Evolutionary conservation across 371 early-diverging fungal genomes (phyloP), one percentile per base, ranked within the genome.

Genomic region (Mucor irregularis): DNA sequence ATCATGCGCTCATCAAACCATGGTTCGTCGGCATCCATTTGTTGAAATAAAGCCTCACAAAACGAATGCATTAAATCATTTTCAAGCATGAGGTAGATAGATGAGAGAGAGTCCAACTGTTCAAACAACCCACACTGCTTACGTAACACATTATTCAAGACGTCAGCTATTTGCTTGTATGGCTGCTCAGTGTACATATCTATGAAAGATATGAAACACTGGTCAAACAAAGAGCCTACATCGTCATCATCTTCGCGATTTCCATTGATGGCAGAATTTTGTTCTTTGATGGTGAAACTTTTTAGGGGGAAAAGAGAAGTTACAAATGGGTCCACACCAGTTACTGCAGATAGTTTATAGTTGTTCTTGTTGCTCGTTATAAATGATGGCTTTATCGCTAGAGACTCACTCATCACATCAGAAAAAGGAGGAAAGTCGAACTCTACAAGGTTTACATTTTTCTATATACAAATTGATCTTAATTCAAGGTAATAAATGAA

Each of bases 21-120:
- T 17, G 53, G 19, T 38, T 62, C 50, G 9, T 62, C 50, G n/a
- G 64, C 46, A 53, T 76, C 76, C 44, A 76, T 73, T 53, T 71
- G 62, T 2, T 22, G 21, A 56, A 74, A 77, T 7, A 72, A 14
- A 9, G 51, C 31, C 45, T 76, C 66, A 35, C 73, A 70, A 40
- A 76, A 76, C 3, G 62, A 54, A 50, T 78, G 72, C 78, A 74
- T 74, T n/a, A 70, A 10, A 25, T 72, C 68, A 17, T 61, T 66
- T 46, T 74, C 73, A 4, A 78, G 39, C 78, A 78, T 72, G 6
- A 78, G 38, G 49, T 70, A 78, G 2, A 78, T 47, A 1, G 69
- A 65, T 1, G 71, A 53, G 9, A 78, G 43, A n/a, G 52, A 53
- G 13, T 50, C 30, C 6, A 78, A 31, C 10, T 68, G 68, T 4